Base-by-base conservation (phyloP, 352 stramenopile species). In the Globisporangium camurandrum region DNA sequence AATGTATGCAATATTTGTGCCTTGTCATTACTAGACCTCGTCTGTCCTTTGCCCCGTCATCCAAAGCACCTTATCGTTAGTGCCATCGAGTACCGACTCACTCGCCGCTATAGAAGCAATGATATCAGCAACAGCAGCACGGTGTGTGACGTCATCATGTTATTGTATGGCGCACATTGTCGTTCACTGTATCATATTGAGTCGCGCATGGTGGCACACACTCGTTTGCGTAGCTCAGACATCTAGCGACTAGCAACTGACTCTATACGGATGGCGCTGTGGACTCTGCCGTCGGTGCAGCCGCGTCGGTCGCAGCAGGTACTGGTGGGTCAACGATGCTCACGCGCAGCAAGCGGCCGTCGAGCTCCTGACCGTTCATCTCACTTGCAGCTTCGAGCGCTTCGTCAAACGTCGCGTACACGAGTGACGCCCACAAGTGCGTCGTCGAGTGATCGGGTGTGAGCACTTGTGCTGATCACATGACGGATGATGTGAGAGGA, bases 121-220 rank as follows among this genome's bases (percentile, higher is more conserved):
- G n/a, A n/a, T n/a, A n/a, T n/a, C n/a, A 54, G 37, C 38, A 27
- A 41, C 27, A 20, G 26, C 39, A 55, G 39, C 28, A 55, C 38
- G 12, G 31, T 46, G 14, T 55, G 47, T 11, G 49, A 55, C 6
- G n/a, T 55, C 49, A 23, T 27, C 39, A 84, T 97, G 49, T n/a
- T n/a, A n/a, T n/a, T n/a, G n/a, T n/a, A 86, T 96, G 61, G 65
- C 80, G 43, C 96, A 96, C 53, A 54, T 97, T 9, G 69, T 80
- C 7, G 82, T 97, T 33, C 85, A 95, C n/a, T n/a, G n/a, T n/a
- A n/a, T n/a, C n/a, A n/a, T n/a, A n/a, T n/a, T n/a, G n/a, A n/a
- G n/a, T n/a, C n/a, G 22, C 63, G 97, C 9, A 79, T 87, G 16
- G 58, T 67, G 0, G 88, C 86, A 2, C 88, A 97, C 67, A 71